Evolutionary conservation across 2,329 filamentous ascomycete genomes (phyloP), one percentile per base, ranked within the genome.

Genomic region (Tolypocladium tropicale): DNA sequence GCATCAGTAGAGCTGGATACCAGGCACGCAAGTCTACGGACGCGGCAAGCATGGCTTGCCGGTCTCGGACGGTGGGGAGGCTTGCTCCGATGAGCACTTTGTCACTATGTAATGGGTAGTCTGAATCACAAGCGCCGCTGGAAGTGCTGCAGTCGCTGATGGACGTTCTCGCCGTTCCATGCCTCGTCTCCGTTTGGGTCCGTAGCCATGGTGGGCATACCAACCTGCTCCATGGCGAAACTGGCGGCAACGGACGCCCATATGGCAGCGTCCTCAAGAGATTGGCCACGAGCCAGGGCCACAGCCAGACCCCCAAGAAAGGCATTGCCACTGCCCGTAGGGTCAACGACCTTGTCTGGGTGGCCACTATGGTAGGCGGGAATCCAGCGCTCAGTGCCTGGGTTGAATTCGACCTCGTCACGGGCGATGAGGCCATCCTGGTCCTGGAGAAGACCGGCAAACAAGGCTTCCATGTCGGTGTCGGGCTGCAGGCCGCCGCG

Each of bases 151-250:
- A 85, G 67, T 54, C 84, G 74, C 23, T 79, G 73, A 6, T 76
- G 68, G 5, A 85, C 80, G 28, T 66, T 66, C 6, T 77, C 74
- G 2, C 78, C 81, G 64, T 87, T 88, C 84, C 84, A 88, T 21
- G 74, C 78, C 69, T 87, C 84, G 25, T 64, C 61, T 6, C 76
- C 78, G 4, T 74, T 61, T 10, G 69, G 71, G 53, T 77, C 71
- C 52, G 65, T 64, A 2, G 68, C 73, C 14, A 91, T 65, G 1
- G 69, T 68, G 0, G 93, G 93, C 69, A 95, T 82, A 0, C 94
- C 93, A 54, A 95, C 85, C 70, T 99, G 94, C 72, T 99, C 92
- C 64, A 99, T 95, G 18, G 90, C 90, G 70, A 96, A 94, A 65
- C 91, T 92, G 9, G 94, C 93, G 2, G 90, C 87, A 6, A 97